Evolutionary conservation across 176 grass and related monocot species (phyloP).

Genomic region (Chrysopogon serrulatus): DNA sequence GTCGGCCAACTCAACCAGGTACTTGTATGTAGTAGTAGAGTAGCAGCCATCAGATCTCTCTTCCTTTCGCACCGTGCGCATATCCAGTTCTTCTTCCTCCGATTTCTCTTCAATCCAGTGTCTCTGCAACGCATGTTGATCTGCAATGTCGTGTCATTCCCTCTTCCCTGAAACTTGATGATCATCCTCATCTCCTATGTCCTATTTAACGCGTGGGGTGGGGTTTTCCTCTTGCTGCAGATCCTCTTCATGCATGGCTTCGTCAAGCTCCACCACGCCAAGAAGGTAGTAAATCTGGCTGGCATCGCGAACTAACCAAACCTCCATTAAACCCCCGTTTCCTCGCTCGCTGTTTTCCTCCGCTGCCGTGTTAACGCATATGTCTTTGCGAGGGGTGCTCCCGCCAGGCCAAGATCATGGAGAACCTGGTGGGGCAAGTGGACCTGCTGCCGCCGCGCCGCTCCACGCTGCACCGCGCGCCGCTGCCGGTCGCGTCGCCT

Average conservation of each 20-base stretch:
- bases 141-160: not conserved
- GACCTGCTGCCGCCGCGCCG: constrained; percentile 47
- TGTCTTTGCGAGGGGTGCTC: not conserved
- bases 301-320: not conserved
- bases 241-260: constrained; percentile 63
- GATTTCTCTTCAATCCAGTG: not conserved
- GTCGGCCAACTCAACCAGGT: constrained; percentile 47
- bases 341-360: not conserved
- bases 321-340: not conserved
- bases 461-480: constrained; percentile 30
- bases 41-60: not conserved
- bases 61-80: not conserved
- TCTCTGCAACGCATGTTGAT: not conserved
- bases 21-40: not conserved
- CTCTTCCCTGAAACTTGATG: not conserved
- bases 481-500: not conserved
- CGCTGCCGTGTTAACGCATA: not conserved
- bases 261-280: not conserved
- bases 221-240: constrained; percentile 1
- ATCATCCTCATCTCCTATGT: not conserved
- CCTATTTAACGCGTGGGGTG: not conserved
- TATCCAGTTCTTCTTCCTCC: not conserved
- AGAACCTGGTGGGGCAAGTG: constrained; percentile 29
- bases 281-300: constrained; percentile 29
- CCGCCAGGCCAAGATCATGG: constrained; percentile 20